These are phyloP conservation scores for Aspergillus cejpii DNA, from an alignment of 2,329 filamentous ascomycete genomes.

Conservation along the genomic window DNA sequence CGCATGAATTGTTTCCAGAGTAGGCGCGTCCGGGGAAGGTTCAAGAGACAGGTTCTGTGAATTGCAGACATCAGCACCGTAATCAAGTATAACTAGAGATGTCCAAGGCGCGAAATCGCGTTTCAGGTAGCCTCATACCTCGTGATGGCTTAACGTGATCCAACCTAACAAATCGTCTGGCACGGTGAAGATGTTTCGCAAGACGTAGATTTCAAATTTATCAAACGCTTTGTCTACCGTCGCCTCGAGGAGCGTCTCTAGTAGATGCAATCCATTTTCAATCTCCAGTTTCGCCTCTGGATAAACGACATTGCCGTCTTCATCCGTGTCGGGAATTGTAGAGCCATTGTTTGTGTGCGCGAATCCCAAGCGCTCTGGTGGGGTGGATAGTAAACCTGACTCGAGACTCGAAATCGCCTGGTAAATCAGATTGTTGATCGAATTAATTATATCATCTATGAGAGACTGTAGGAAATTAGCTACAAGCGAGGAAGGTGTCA, in stretches of 20 bases:
- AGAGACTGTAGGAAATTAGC: slow-evolving; percentile 57
- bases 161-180: slow-evolving; percentile 66
- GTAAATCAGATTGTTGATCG: slow-evolving; percentile 87
- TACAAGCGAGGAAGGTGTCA: slow-evolving; percentile 3
- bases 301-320: slow-evolving; percentile 42
- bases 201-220: slow-evolving; percentile 79
- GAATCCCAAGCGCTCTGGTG: slow-evolving; percentile 77
- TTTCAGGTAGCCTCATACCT: slow-evolving; percentile 43
- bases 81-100: background rate
- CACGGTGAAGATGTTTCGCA: slow-evolving; percentile 76
- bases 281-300: slow-evolving; percentile 62
- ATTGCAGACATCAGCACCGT: background rate
- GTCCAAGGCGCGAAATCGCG: background rate
- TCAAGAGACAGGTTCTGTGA: slow-evolving; percentile 35
- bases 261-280: slow-evolving; percentile 77
- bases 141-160: slow-evolving; percentile 79
- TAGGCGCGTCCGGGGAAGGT: slow-evolving; percentile 43
- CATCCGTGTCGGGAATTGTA: slow-evolving; percentile 43
- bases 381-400: slow-evolving; percentile 65
- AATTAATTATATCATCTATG: slow-evolving; percentile 97
- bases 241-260: slow-evolving; percentile 73
- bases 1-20: slow-evolving; percentile 61
- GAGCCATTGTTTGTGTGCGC: slow-evolving; percentile 44
- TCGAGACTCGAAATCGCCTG: slow-evolving; percentile 84
- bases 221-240: slow-evolving; percentile 81